Percentiles rank a stretch among this genome's conserved stretches.
phyloP scores from a whole-genome alignment of 352 stramenopile species.

The Globisporangium uncinulatum region DNA sequence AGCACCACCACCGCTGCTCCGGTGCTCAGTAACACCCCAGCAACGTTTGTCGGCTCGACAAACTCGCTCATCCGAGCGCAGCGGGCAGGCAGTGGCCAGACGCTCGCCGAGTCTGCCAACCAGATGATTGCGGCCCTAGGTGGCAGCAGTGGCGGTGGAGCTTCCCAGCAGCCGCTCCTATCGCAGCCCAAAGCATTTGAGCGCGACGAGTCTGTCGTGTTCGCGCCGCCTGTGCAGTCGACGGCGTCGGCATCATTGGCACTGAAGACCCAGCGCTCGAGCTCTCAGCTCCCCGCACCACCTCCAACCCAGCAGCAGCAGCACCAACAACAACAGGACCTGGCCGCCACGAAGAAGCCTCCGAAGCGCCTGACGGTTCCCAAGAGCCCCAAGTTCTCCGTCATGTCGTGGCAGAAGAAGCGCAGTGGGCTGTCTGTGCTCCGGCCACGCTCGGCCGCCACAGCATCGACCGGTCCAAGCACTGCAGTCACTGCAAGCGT shows the following conservation, averaged over 20 bases:
- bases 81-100: constrained; percentile 33
- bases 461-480: not conserved
- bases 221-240: constrained; percentile 9
- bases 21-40: constrained; percentile 3
- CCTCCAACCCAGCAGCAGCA: not conserved
- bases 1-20: constrained; percentile 7
- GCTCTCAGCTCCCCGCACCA: constrained; percentile 17
- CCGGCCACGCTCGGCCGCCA: constrained; percentile 5
- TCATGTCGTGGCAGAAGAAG: constrained; percentile 87
- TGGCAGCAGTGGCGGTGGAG: constrained; percentile 10
- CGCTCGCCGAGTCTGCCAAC: constrained; percentile 44
- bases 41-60: constrained; percentile 51
- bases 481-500: not conserved
- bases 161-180: not conserved
- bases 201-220: constrained; percentile 1
- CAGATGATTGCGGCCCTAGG: constrained; percentile 37
- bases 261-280: constrained; percentile 37
- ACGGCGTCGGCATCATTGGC: not conserved
- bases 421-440: constrained; percentile 2
- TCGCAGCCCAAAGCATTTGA: not conserved
- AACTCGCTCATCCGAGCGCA: constrained; percentile 66
- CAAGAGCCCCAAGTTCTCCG: constrained; percentile 76
- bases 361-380: constrained; percentile 64
- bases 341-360: constrained; percentile 9
- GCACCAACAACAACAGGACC: constrained; percentile 12